phyloP scores from a whole-genome alignment of 495 filamentous ascomycete genomes.

The Podospora pseudoanserina region DNA sequence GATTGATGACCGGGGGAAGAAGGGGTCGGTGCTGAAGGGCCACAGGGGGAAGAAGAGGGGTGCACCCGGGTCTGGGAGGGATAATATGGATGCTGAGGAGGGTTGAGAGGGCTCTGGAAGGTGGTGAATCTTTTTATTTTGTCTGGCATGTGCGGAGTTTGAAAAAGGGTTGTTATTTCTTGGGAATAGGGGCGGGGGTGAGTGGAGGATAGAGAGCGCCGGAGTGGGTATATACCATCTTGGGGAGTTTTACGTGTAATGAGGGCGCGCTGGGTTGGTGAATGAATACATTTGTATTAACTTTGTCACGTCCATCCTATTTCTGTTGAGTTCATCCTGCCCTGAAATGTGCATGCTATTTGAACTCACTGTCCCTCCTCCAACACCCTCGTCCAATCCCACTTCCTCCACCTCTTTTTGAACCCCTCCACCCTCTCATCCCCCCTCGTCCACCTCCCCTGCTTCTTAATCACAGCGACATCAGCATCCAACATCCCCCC shows the following conservation, averaged over 20 bases:
- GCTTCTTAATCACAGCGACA: slow-evolving; percentile 80
- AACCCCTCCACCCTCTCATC: slow-evolving; percentile 76
- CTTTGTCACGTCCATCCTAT: neutral
- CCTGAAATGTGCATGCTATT: neutral
- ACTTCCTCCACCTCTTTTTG: slow-evolving; percentile 81
- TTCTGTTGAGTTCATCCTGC: neutral
- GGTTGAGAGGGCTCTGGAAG: slow-evolving; percentile 36
- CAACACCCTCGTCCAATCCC: slow-evolving; percentile 91
- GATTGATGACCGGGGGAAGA: slow-evolving; percentile 71
- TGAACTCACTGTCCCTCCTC: slow-evolving; percentile 25
- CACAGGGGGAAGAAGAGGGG: slow-evolving; percentile 52
- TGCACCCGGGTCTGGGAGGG: slow-evolving; percentile 37
- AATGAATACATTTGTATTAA: neutral
- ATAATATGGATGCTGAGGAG: slow-evolving; percentile 85
- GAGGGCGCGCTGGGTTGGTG: neutral
- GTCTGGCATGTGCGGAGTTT: neutral
- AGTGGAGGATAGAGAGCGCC: neutral
- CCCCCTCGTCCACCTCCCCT: slow-evolving; percentile 80
- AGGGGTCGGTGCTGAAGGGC: slow-evolving; percentile 56
- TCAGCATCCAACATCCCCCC: slow-evolving; percentile 89
- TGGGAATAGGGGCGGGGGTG: neutral
- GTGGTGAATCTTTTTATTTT: neutral
- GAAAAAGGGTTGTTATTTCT: neutral
- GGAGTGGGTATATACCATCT: slow-evolving; percentile 6
- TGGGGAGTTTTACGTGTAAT: slow-evolving; percentile 4